Base-by-base conservation (phyloP, 1,284 basidiomycete species). In the Ustilago xerochloae region DNA sequence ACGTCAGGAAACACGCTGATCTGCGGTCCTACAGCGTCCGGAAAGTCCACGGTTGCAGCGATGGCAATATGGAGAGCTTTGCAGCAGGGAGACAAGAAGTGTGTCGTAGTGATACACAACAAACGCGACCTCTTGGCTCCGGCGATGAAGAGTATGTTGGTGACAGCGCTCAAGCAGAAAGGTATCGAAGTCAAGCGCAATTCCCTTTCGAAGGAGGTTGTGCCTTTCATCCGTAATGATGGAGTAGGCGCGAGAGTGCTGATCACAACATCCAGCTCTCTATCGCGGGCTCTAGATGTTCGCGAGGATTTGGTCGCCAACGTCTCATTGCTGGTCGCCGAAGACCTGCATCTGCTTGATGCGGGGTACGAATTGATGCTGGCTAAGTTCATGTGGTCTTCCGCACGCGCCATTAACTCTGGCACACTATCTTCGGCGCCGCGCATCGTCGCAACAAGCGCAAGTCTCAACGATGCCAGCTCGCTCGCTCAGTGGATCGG, bases 321-420 rank as follows among this genome's bases (percentile, higher is more conserved):
- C 18, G 41, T 58, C 22, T 61, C 66, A 8, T 85, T 97, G 32
- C 89, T 95, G 28, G 81, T 98, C 1, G 90, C 91, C 61, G 94
- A 98, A 75, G 91, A 92, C 78, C 86, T 99, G 20, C 93, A 99
- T 78, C 89, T 92, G 28, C 87, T 99, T 48, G 90, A 93, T 79
- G 86, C 90, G 2, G 85, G 87, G 1, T 98, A 97, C 85, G 97
- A 99, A 84, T 87, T 97, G 6, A 89, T 88, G 3, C 82, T 97
- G 24, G 89, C 93, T 12, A 89, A 68, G 15, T 51, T 75, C 35
- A 63, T 77, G 65, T 65, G 56, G 59, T 59, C 49, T 35, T 52
- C 53, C 15, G 52, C 62, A 0, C 63, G 54, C 0, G 13, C 10
- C 10, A n/a, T n/a, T n/a, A 26, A 30, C 6, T 36, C 41, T 0